Percentiles rank a stretch among this genome's conserved stretches.
These are phyloP conservation scores for Syzygium grande DNA, from an alignment of 345 rosid species.

Conservation along the genomic window DNA sequence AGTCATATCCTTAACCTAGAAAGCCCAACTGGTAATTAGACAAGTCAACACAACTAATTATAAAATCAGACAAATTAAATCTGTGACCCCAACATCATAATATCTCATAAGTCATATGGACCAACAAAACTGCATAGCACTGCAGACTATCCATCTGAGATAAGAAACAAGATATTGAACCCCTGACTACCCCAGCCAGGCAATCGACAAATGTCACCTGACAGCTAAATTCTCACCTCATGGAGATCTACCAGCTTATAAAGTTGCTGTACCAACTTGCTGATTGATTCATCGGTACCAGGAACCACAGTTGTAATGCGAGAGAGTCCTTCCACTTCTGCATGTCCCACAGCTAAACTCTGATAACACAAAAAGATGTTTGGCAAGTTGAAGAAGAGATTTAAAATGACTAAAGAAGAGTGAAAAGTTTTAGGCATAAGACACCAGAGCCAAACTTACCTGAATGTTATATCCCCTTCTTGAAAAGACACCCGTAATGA, in stretches of 20 bases:
- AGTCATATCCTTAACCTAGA: conserved; percentile 11
- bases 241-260: conserved; percentile 46
- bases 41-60: neutral
- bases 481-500: conserved; percentile 72
- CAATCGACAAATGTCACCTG: neutral
- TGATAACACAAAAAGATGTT: conserved; percentile 11
- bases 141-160: neutral
- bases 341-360: conserved; percentile 70
- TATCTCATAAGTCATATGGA: neutral
- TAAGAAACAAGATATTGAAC: neutral
- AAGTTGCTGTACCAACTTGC: conserved; percentile 60
- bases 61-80: neutral
- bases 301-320: conserved; percentile 64
- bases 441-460: conserved; percentile 23
- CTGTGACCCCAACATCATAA: neutral
- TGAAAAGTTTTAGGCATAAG: neutral
- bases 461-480: conserved; percentile 89
- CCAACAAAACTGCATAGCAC: neutral
- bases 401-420: neutral
- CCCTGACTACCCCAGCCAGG: neutral
- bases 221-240: conserved; percentile 33
- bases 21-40: neutral
- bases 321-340: conserved; percentile 54
- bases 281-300: conserved; percentile 59
- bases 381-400: neutral